Conservation (phyloP, 2,329 filamentous ascomycete genomes). For the Trematosphaeria pertusa region DNA sequence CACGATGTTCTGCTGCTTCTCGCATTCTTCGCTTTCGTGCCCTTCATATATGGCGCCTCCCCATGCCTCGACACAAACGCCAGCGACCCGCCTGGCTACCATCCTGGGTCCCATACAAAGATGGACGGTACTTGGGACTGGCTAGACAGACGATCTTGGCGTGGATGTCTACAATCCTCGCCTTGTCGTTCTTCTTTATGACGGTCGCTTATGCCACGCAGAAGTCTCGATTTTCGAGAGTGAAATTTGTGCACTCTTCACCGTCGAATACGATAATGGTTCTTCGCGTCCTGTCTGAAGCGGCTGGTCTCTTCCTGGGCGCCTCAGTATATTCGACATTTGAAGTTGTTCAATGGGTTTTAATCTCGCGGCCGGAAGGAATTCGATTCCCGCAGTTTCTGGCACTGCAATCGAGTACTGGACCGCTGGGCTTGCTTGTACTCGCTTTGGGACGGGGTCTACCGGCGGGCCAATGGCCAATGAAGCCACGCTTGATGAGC, state of each 20-base stretch:
- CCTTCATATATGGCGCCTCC: conserved; percentile 10
- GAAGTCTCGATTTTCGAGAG: conserved; percentile 11
- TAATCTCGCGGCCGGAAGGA: conserved; percentile 20
- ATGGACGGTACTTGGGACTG: conserved; percentile 18
- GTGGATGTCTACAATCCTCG: conserved; percentile 17
- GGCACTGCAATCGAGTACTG: conserved; percentile 19
- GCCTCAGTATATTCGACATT: conserved; percentile 20
- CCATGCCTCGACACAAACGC: conserved; percentile 20
- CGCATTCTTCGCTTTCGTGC: conserved; percentile 22
- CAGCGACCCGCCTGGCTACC: conserved; percentile 22
- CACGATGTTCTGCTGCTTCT: conserved; percentile 7
- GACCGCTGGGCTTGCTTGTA: conserved; percentile 17
- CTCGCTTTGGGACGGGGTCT: conserved; percentile 16
- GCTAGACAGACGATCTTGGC: conserved; percentile 21
- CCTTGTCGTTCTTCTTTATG: conserved; percentile 16
- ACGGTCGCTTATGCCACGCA: conserved; percentile 19
- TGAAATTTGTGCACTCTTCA: conserved; percentile 16
- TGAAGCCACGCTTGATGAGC: conserved; percentile 17
- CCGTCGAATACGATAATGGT: conserved; percentile 19
- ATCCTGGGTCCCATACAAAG: conserved; percentile 19
- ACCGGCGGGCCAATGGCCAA: conserved; percentile 16
- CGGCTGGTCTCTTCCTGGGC: conserved; percentile 16
- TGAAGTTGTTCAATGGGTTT: conserved; percentile 22
- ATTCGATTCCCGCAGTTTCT: conserved; percentile 20
- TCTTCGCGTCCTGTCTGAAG: conserved; percentile 19